A percentile compares a stretch with the other conserved stretches of the same genome.
Conservation (phyloP, 1,284 basidiomycete species). For the Kalmanozyma brasiliensis region DNA sequence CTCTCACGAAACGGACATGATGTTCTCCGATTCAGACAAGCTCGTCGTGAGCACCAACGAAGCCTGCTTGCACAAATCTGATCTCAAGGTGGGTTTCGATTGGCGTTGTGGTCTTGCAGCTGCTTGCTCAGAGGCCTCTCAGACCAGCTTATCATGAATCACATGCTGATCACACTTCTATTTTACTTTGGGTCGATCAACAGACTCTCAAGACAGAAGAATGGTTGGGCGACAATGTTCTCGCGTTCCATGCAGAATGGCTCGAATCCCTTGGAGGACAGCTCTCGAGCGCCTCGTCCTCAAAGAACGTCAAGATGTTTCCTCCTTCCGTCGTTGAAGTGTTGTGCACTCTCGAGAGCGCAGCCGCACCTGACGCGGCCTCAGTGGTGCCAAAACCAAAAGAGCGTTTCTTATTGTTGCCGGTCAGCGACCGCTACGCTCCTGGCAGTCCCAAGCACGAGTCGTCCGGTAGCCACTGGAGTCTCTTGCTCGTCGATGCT, state of each 20-base stretch:
- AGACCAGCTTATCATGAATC: too few relatives aligned
- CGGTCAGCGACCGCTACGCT: constrained; percentile 42
- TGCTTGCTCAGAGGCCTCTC: too few relatives aligned
- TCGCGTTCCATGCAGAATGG: constrained; percentile 49
- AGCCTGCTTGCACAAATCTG: constrained; percentile 36
- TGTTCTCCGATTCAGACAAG: constrained; percentile 18
- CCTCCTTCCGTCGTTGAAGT: constrained; percentile 43
- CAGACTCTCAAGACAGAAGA: constrained; percentile 38
- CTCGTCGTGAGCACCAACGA: constrained; percentile 35
- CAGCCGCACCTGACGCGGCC: constrained; percentile 11
- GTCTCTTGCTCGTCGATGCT: constrained; percentile 28
- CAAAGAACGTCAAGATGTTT: constrained; percentile 29
- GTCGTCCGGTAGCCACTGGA: constrained; percentile 36
- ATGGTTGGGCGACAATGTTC: constrained; percentile 45
- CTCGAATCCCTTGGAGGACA: constrained; percentile 23
- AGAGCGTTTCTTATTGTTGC: constrained; percentile 29
- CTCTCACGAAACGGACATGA: not conserved
- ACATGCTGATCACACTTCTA: not conserved
- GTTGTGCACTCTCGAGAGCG: constrained; percentile 26
- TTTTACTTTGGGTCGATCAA: not conserved
- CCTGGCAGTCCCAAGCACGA: constrained; percentile 13
- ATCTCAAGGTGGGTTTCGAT: constrained; percentile 27
- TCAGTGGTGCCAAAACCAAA: constrained; percentile 24
- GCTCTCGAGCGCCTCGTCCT: not conserved
- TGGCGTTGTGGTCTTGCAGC: not conserved